Base-by-base conservation (phyloP, 2,329 filamentous ascomycete species). In the Botrytis aclada region DNA sequence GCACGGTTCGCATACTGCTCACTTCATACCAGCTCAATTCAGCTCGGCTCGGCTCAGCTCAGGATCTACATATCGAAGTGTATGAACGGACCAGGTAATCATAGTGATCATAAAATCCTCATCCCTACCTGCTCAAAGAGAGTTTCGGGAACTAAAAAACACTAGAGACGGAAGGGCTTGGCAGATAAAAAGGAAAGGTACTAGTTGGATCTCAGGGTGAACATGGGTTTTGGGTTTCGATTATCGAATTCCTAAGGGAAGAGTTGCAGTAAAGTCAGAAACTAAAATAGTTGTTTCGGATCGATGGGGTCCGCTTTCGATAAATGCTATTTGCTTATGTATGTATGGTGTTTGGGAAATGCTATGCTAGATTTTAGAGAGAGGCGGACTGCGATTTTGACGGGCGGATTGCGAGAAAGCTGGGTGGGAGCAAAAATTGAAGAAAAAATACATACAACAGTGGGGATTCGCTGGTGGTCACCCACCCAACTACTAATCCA, bases 401-500 rank as follows among this genome's bases (percentile, higher is more conserved):
- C 10, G 9, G 16, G 16, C 7, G n/a, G 32, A 4, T 20, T 20
- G 43, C 43, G 5, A 16, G 41, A 1, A 43, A 18, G 41, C 41
- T 43, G 1, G 41, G 41, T 43, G 16, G 16, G 18, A 43, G 9
- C 37, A 39, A 43, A 43, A 43, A 43, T 18, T n/a, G n/a, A n/a
- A n/a, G n/a, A n/a, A n/a, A n/a, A n/a, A n/a, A n/a, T n/a, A n/a
- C n/a, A n/a, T n/a, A n/a, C n/a, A n/a, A n/a, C n/a, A n/a, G n/a
- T n/a, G n/a, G n/a, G n/a, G n/a, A n/a, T n/a, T n/a, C n/a, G n/a
- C 16, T 39, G 51, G 51, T 54, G 51, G 51, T 54, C 51, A 54
- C 51, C 51, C 51, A 54, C n/a, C 51, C 51, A 54, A 54, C 51
- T 54, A 54, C 51, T 54, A 54, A 54, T 54, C 51, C 51, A 54